Conservation (phyloP, 257 asterid species). For the Solanum paucissectum region DNA sequence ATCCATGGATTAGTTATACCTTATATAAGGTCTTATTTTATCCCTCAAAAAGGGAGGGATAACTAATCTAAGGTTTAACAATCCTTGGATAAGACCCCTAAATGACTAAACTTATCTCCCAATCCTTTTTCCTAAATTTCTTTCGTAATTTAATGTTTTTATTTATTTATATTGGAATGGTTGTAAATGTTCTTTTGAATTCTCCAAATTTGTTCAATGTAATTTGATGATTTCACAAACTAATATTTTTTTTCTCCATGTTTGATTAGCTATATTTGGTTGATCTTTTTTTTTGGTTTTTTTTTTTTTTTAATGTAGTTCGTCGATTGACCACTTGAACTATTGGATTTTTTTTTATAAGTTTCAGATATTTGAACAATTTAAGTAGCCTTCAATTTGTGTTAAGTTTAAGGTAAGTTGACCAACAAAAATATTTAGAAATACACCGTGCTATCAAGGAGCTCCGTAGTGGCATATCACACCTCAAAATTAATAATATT, state of each 20-base stretch:
- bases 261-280: neutral
- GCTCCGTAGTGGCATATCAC: neutral
- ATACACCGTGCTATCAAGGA: neutral
- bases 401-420: neutral
- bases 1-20: neutral
- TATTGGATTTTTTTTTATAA: too few relatives aligned
- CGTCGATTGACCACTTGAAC: too few relatives aligned
- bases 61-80: neutral
- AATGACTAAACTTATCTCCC: neutral
- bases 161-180: too few relatives aligned
- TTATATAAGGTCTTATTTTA: neutral
- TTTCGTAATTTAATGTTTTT: neutral
- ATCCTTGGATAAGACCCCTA: neutral
- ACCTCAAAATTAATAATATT: neutral
- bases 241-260: neutral
- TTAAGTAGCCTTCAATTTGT: too few relatives aligned
- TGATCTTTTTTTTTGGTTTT: neutral
- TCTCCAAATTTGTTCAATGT: neutral
- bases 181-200: neutral
- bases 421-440: neutral
- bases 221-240: neutral
- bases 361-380: too few relatives aligned
- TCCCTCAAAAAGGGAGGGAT: neutral
- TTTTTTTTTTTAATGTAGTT: too few relatives aligned
- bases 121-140: neutral